Evolutionary conservation across 2,329 filamentous ascomycete genomes (phyloP).

Genomic region (Nothomitra cinnamomea): DNA sequence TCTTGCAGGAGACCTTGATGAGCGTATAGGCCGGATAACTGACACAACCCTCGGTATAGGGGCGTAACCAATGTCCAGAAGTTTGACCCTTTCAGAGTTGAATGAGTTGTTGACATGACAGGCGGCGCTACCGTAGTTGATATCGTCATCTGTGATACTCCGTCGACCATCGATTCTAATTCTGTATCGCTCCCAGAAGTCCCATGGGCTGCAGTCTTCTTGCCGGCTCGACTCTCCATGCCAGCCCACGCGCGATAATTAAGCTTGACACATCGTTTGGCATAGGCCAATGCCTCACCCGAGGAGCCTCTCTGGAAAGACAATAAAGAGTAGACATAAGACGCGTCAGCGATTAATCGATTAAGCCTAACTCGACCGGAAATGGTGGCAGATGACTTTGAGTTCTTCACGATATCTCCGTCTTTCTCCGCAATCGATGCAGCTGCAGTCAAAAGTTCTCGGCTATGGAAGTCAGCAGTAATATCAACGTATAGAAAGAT

Average conservation of each 20-base stretch:
- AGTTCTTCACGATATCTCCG: constrained; percentile 15
- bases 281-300: constrained; percentile 38
- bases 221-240: constrained; percentile 14
- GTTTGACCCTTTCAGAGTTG: constrained; percentile 38
- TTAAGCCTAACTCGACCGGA: constrained; percentile 19
- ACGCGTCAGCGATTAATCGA: constrained; percentile 21
- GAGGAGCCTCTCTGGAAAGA: constrained; percentile 31
- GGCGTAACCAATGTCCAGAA: constrained; percentile 69
- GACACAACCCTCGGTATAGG: constrained; percentile 52
- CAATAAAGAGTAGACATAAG: constrained; percentile 18
- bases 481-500: background rate
- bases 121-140: constrained; percentile 18
- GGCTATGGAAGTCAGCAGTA: constrained; percentile 14
- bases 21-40: constrained; percentile 62
- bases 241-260: constrained; percentile 24
- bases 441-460: constrained; percentile 17
- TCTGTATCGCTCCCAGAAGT: constrained; percentile 5
- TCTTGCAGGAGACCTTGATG: constrained; percentile 79
- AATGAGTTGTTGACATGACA: constrained; percentile 26
- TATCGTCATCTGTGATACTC: constrained; percentile 19
- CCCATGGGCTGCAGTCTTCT: background rate
- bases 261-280: constrained; percentile 38
- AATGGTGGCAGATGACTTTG: constrained; percentile 18
- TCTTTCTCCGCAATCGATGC: constrained; percentile 17
- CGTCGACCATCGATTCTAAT: constrained; percentile 16